Conservation (phyloP, 139 green algal species). For the Bryopsis sp. region DNA sequence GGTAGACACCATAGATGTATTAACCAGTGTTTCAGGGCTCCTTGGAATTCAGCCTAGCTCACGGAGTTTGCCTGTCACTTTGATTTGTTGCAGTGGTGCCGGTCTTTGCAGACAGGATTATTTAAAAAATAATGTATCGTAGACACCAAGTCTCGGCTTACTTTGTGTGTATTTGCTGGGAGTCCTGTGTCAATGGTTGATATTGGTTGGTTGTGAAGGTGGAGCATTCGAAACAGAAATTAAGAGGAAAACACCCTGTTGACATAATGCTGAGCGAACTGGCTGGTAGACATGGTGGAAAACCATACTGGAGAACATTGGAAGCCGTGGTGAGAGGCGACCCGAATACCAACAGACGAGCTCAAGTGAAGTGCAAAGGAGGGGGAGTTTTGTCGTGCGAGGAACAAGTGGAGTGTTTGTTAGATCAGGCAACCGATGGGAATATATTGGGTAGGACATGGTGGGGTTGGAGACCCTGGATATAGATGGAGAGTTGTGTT, state of each 20-base stretch:
- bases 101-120: background rate
- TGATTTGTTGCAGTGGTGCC: background rate
- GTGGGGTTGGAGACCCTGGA: conserved; percentile 48
- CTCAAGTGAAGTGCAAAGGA: background rate
- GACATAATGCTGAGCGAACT: conserved; percentile 41
- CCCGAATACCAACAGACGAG: background rate
- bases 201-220: conserved; percentile 29
- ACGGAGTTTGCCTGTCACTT: conserved; percentile 1
- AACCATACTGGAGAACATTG: conserved; percentile 19
- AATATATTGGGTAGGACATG: conserved; percentile 42
- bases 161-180: background rate
- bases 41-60: too few species aligned
- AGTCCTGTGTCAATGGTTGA: background rate
- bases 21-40: too few species aligned
- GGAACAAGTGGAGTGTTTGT: conserved; percentile 43
- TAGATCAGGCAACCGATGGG: conserved; percentile 54
- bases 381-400: conserved; percentile 7
- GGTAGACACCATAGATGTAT: conserved; percentile 13
- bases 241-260: conserved; percentile 42
- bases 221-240: conserved; percentile 30
- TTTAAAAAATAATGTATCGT: background rate
- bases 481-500: conserved; percentile 39
- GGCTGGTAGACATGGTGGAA: background rate
- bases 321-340: conserved; percentile 18
- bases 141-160: background rate